These are phyloP conservation scores for Rhypophila decipiens DNA, from an alignment of 495 filamentous ascomycete species.

Conservation along the genomic window DNA sequence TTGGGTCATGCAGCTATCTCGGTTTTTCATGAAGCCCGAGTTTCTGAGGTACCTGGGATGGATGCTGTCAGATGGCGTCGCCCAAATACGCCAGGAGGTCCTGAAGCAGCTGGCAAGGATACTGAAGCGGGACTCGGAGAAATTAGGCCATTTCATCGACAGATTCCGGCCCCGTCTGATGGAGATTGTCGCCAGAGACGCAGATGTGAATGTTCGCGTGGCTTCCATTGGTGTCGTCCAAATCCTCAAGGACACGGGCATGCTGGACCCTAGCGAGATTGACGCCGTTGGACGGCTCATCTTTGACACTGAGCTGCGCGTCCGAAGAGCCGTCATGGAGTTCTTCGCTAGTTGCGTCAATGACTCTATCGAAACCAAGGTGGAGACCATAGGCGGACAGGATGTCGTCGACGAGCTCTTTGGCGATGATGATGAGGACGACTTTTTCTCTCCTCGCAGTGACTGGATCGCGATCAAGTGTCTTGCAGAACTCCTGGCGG, in stretches of 20 bases:
- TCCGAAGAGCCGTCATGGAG: constrained; percentile 78
- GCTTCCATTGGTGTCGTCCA: constrained; percentile 74
- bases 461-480: constrained; percentile 91
- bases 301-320: constrained; percentile 75
- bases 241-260: constrained; percentile 70
- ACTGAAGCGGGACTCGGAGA: constrained; percentile 70
- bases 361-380: constrained; percentile 68
- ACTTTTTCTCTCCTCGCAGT: constrained; percentile 65
- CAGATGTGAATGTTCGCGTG: constrained; percentile 69
- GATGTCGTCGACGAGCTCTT: constrained; percentile 56
- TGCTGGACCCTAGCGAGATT: constrained; percentile 85
- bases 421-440: constrained; percentile 66
- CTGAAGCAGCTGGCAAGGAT: constrained; percentile 74
- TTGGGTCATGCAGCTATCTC: constrained; percentile 79
- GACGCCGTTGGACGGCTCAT: constrained; percentile 78
- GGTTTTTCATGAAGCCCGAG: constrained; percentile 77
- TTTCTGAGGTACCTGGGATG: constrained; percentile 93
- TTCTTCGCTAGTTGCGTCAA: constrained; percentile 86
- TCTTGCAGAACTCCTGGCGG: constrained; percentile 72
- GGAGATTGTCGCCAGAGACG: constrained; percentile 83
- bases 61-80: constrained; percentile 74
- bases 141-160: constrained; percentile 81
- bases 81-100: constrained; percentile 65
- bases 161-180: constrained; percentile 81
- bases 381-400: constrained; percentile 73